Conservation (phyloP, 352 stramenopile genomes). For the Phytophthora syringae region DNA sequence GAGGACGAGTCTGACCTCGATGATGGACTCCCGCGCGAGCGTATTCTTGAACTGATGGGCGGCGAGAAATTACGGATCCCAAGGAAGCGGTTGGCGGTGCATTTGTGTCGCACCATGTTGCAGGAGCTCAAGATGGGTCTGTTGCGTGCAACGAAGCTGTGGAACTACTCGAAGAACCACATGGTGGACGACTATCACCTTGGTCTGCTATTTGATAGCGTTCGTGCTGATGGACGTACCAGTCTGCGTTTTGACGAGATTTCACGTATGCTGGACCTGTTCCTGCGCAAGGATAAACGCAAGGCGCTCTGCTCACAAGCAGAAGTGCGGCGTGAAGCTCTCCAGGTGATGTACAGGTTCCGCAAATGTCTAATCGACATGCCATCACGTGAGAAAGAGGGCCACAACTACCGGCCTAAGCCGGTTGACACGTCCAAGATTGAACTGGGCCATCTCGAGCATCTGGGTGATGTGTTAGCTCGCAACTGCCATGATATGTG, state of each 20-base stretch:
- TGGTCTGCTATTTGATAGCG: slow-evolving; percentile 76
- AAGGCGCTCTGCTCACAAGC: slow-evolving; percentile 71
- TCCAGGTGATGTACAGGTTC: slow-evolving; percentile 92
- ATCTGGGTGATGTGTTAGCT: slow-evolving; percentile 77
- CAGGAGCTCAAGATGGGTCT: slow-evolving; percentile 80
- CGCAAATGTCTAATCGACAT: slow-evolving; percentile 89
- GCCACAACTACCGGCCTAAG: slow-evolving; percentile 88
- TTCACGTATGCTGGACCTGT: slow-evolving; percentile 85
- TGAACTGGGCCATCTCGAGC: slow-evolving; percentile 75
- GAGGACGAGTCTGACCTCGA: slow-evolving; percentile 41
- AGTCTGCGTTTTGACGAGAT: slow-evolving; percentile 89
- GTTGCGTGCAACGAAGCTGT: slow-evolving; percentile 82
- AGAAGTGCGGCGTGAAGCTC: slow-evolving; percentile 75
- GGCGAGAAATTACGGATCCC: slow-evolving; percentile 87
- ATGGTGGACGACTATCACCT: slow-evolving; percentile 88
- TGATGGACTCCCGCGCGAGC: slow-evolving; percentile 44
- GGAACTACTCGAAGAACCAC: slow-evolving; percentile 80
- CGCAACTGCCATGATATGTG: slow-evolving; percentile 91
- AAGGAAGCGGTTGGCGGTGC: slow-evolving; percentile 70
- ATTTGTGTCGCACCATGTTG: slow-evolving; percentile 70
- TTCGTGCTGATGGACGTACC: slow-evolving; percentile 70
- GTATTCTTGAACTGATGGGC: slow-evolving; percentile 80
- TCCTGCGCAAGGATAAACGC: slow-evolving; percentile 80
- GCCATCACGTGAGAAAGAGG: slow-evolving; percentile 89
- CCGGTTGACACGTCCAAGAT: slow-evolving; percentile 80